Conservation (phyloP, 768 basidiomycete genomes). For the Cyathus striatus region DNA sequence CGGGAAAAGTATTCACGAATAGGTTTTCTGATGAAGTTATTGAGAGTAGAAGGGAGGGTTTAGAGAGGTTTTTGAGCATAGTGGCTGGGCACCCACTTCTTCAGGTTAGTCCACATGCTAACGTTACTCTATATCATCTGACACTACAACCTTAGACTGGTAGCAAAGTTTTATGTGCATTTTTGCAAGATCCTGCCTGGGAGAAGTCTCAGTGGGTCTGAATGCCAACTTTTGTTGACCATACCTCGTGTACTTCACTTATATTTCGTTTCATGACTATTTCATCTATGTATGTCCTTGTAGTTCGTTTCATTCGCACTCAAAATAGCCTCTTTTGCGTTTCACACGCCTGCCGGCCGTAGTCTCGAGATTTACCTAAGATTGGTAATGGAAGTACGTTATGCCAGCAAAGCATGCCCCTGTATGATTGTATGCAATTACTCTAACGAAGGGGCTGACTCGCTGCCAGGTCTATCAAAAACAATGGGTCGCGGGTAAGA, state of each 20-base stretch:
- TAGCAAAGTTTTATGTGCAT: slow-evolving; percentile 93
- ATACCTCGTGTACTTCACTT: too few relatives aligned
- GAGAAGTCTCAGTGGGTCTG: slow-evolving; percentile 76
- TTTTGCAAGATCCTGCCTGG: slow-evolving; percentile 93
- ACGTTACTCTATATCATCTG: slow-evolving; percentile 5
- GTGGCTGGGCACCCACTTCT: slow-evolving; percentile 96
- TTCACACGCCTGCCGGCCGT: too few relatives aligned
- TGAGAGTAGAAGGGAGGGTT: slow-evolving; percentile 83
- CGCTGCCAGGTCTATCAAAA: too few relatives aligned
- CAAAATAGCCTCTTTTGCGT: too few relatives aligned
- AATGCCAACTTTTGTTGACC: slow-evolving; percentile 14
- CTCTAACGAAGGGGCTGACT: too few relatives aligned
- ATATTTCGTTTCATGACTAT: too few relatives aligned
- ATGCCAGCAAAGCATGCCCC: too few relatives aligned
- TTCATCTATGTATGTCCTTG: background rate
- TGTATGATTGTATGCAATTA: too few relatives aligned
- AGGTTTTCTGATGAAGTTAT: slow-evolving; percentile 98
- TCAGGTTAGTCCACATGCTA: slow-evolving; percentile 52
- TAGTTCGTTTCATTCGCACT: too few relatives aligned
- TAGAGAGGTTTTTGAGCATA: slow-evolving; percentile 92
- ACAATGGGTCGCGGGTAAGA: slow-evolving; percentile 41
- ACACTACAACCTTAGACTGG: slow-evolving; percentile 58
- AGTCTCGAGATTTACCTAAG: too few relatives aligned
- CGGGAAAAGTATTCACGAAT: slow-evolving; percentile 98
- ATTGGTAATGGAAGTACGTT: too few relatives aligned